Conservation (phyloP, 169 alveolate species). For the Eimeria falciformis region DNA sequence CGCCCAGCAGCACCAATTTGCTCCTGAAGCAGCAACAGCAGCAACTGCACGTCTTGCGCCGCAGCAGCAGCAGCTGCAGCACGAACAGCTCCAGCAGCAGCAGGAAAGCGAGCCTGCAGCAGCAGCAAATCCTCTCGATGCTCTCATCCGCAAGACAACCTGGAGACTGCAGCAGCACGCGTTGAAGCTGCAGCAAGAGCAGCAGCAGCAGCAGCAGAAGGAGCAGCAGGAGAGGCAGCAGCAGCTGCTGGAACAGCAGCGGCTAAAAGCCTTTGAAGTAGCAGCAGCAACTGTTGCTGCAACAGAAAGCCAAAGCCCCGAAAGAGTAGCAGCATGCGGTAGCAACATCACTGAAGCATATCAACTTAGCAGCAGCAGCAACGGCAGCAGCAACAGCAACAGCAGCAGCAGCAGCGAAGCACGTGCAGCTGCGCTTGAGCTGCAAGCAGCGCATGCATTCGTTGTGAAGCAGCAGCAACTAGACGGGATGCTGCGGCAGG, state of each 20-base stretch:
- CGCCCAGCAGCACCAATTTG: too few species aligned
- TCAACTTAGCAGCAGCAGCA: neutral
- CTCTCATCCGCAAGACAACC: slow-evolving; percentile 19
- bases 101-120: neutral
- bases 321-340: slow-evolving; percentile 19
- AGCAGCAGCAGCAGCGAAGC: slow-evolving; percentile 16
- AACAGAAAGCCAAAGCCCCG: neutral
- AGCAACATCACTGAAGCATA: slow-evolving; percentile 10
- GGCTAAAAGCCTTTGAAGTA: neutral
- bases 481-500: slow-evolving; percentile 27
- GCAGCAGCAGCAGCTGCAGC: slow-evolving; percentile 23
- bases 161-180: slow-evolving; percentile 65
- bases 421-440: slow-evolving; percentile 25
- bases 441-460: slow-evolving; percentile 50
- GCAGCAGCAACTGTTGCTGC: slow-evolving; percentile 10
- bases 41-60: neutral
- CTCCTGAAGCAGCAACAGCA: neutral
- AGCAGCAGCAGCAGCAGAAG: slow-evolving; percentile 36
- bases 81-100: slow-evolving; percentile 4
- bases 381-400: slow-evolving; percentile 4
- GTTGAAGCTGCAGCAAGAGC: slow-evolving; percentile 38
- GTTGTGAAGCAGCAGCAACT: slow-evolving; percentile 16
- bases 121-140: slow-evolving; percentile 26
- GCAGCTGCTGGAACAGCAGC: slow-evolving; percentile 36
- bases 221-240: slow-evolving; percentile 34